Evolutionary conservation across 441 rosid genomes (phyloP), one percentile per base, ranked within the genome.

Genomic region (Gossypium schwendimanii): DNA sequence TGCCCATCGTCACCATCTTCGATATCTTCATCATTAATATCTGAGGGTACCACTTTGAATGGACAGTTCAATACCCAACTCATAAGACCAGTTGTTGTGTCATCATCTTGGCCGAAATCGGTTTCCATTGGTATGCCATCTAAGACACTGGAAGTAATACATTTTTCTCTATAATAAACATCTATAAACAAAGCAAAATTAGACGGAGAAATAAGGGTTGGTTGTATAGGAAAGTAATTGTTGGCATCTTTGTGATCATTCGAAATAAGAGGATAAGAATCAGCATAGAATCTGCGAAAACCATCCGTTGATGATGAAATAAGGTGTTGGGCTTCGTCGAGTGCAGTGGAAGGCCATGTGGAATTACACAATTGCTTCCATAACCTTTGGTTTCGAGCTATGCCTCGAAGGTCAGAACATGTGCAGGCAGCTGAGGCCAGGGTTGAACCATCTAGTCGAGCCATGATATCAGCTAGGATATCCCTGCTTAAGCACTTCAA

Each of bases 271-370:
- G 81, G 77, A 20, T 49, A 78, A 24, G 84, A 78, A n/a, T 81
- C 79, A 6, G 79, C 76, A 53, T 79, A 81, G 72, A 85, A 72
- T 23, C 69, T 61, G 68, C 65, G 14, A 65, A 80, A 82, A 39
- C 78, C 74, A 9, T 55, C 20, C 1, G 33, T 36, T 0, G 63
- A 0, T 0, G 70, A 41, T 0, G 73, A 41, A 54, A 76, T 4
- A 14, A 65, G 70, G 6, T 21, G 74, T 39, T 36, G 49, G 6
- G 75, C 69, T 63, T 70, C 78, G 8, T 71, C 31, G 17, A 70
- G 63, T 6, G 70, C 62, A 7, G 84, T 77, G 6, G 82, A 86
- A 62, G 87, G 86, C 82, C 86, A 81, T 8, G 75, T 72, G 52
- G 78, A 75, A 53, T 69, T 72, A 63, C 83, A 80, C 10, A 72